Conservation (phyloP, 2,329 filamentous ascomycete genomes). For the Grosmannia clavigera region DNA sequence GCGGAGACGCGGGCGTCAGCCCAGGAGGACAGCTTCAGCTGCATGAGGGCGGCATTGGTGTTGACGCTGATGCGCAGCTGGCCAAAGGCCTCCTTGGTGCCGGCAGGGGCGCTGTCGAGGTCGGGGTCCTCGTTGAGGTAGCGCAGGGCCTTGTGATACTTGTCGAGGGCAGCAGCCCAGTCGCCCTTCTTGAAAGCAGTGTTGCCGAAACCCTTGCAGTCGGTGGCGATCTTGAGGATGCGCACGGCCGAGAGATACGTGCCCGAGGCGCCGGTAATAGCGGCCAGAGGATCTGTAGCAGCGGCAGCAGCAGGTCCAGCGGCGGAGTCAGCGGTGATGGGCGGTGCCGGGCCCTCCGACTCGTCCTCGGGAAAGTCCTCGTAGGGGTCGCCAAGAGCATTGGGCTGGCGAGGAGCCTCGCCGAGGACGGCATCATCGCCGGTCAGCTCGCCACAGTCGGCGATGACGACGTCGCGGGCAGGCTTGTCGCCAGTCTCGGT, state of each 20-base stretch:
- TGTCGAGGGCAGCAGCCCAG: conserved; percentile 58
- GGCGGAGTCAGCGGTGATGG: conserved; percentile 17
- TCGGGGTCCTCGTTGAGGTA: conserved; percentile 81
- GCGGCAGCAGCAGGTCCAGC: background rate
- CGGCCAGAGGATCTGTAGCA: conserved; percentile 4
- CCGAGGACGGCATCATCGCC: conserved; percentile 56
- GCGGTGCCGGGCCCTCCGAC: conserved; percentile 39
- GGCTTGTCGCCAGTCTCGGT: conserved; percentile 72
- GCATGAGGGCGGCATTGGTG: conserved; percentile 77
- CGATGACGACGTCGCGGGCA: conserved; percentile 56
- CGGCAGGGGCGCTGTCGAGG: conserved; percentile 56
- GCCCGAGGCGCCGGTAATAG: conserved; percentile 5
- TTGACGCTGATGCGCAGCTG: conserved; percentile 74
- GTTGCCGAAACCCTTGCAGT: conserved; percentile 88
- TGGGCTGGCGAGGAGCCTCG: conserved; percentile 52
- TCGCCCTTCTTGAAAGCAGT: conserved; percentile 78
- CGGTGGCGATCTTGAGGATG: conserved; percentile 65
- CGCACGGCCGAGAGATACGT: conserved; percentile 52
- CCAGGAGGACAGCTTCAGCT: conserved; percentile 66
- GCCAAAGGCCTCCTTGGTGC: conserved; percentile 54
- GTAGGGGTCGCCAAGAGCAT: conserved; percentile 78
- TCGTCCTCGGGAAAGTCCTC: conserved; percentile 94
- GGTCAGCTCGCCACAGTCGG: conserved; percentile 74
- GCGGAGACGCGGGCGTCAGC: conserved; percentile 60
- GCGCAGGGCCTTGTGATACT: conserved; percentile 87